A percentile compares a stretch with the other conserved stretches of the same genome.
Evolutionary conservation across 345 rosid genomes (phyloP).

Genomic region (Eucalyptus cloeziana): DNA sequence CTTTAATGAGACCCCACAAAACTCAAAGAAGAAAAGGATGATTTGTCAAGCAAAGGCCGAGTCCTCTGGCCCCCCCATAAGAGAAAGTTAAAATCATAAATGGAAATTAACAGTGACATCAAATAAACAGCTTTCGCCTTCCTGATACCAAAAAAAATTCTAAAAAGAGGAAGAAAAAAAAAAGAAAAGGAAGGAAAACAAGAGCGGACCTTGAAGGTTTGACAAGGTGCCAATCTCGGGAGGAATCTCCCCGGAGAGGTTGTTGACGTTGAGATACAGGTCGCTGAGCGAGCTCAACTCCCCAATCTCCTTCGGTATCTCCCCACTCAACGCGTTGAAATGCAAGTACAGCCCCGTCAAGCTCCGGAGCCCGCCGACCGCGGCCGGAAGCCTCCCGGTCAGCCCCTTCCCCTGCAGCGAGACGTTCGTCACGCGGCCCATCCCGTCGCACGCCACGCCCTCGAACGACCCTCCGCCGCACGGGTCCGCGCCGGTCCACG

Average conservation of each 20-base stretch:
- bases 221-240: slow-evolving; percentile 49
- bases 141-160: background rate
- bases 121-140: background rate
- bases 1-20: background rate
- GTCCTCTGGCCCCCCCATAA: background rate
- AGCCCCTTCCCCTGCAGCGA: slow-evolving; percentile 93
- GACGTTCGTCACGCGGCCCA: slow-evolving; percentile 61
- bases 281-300: slow-evolving; percentile 49
- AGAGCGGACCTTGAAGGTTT: slow-evolving; percentile 66
- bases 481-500: slow-evolving; percentile 57
- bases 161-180: background rate
- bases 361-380: slow-evolving; percentile 57
- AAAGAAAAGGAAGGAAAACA: background rate
- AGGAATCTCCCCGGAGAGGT: slow-evolving; percentile 76
- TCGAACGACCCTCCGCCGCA: slow-evolving; percentile 50
- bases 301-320: slow-evolving; percentile 67
- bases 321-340: slow-evolving; percentile 69
- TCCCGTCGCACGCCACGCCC: slow-evolving; percentile 80
- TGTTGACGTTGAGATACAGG: slow-evolving; percentile 79
- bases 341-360: slow-evolving; percentile 89
- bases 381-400: slow-evolving; percentile 61
- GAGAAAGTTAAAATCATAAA: background rate
- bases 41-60: background rate
- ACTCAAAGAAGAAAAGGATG: background rate
- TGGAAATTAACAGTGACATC: background rate